These are phyloP conservation scores for Yarrowia sp. DNA, from an alignment of 805 yeast genomes.

Conservation along the genomic window DNA sequence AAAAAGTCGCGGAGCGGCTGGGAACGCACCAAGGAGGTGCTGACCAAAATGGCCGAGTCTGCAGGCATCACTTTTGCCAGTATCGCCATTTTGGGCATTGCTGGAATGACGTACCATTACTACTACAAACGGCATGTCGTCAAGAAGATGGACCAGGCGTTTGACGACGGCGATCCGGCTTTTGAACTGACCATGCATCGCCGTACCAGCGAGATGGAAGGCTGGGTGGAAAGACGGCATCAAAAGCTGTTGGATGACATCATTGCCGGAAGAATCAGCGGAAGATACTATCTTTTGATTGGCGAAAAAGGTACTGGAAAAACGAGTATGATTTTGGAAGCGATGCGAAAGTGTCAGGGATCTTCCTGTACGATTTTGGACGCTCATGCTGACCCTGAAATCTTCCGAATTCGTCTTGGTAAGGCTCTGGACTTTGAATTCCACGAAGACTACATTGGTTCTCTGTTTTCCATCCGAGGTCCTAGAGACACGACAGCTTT, in stretches of 20 bases:
- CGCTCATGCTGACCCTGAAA: conserved; percentile 83
- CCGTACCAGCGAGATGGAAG: conserved; percentile 34
- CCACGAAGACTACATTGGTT: conserved; percentile 79
- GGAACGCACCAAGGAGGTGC: conserved; percentile 21
- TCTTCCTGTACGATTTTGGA: conserved; percentile 66
- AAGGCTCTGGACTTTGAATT: conserved; percentile 68
- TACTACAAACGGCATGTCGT: conserved; percentile 58
- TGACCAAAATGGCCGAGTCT: conserved; percentile 47
- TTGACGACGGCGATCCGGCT: conserved; percentile 64
- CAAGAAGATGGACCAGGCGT: conserved; percentile 61
- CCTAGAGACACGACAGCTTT: conserved; percentile 83
- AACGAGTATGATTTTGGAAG: conserved; percentile 68
- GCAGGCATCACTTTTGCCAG: conserved; percentile 70
- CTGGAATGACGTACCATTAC: conserved; percentile 69
- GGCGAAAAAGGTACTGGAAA: conserved; percentile 90
- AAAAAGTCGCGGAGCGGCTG: not conserved
- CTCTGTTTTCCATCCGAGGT: conserved; percentile 73
- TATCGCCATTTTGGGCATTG: conserved; percentile 60
- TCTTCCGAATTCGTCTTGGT: conserved; percentile 72
- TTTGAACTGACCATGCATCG: conserved; percentile 55
- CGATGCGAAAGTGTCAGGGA: conserved; percentile 62
- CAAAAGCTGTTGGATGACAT: conserved; percentile 63
- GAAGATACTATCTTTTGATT: conserved; percentile 66
- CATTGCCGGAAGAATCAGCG: conserved; percentile 58
- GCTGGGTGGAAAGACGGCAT: conserved; percentile 71